These are phyloP conservation scores for Phytophthora constricta DNA, from an alignment of 352 stramenopile species.

Conservation along the genomic window DNA sequence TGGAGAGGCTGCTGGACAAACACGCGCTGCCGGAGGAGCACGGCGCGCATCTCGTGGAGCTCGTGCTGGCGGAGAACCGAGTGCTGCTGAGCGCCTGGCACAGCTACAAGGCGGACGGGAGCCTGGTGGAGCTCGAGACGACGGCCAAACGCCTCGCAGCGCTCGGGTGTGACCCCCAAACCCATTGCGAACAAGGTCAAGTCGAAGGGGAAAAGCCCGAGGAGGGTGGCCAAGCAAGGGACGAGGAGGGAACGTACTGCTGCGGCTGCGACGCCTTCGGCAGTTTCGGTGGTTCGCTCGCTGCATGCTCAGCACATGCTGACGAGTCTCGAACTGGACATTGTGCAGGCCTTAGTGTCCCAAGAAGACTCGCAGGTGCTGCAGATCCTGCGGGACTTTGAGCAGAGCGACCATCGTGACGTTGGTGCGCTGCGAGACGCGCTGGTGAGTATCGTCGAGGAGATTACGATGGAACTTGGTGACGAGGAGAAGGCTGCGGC, in stretches of 20 bases:
- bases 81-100: conserved; percentile 63
- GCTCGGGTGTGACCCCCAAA: conserved; percentile 27
- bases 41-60: conserved; percentile 46
- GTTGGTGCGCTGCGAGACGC: conserved; percentile 47
- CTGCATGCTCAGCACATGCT: conserved; percentile 68
- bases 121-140: conserved; percentile 54
- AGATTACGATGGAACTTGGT: conserved; percentile 68
- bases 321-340: conserved; percentile 64
- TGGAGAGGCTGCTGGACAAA: conserved; percentile 67
- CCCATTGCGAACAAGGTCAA: conserved; percentile 23
- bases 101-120: conserved; percentile 54
- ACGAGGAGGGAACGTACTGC: conserved; percentile 17
- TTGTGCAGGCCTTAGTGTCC: conserved; percentile 62
- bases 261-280: conserved; percentile 3
- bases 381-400: conserved; percentile 44
- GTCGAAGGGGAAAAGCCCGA: conserved; percentile 27
- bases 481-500: conserved; percentile 63
- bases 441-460: conserved; percentile 61
- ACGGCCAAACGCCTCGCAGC: conserved; percentile 59
- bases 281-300: conserved; percentile 50
- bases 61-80: conserved; percentile 57
- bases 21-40: conserved; percentile 68
- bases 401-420: conserved; percentile 40
- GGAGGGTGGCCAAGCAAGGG: conserved; percentile 4
- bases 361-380: conserved; percentile 66